Evolutionary conservation across 805 yeast genomes (phyloP).

Genomic region (Sugiyamaella americana): DNA sequence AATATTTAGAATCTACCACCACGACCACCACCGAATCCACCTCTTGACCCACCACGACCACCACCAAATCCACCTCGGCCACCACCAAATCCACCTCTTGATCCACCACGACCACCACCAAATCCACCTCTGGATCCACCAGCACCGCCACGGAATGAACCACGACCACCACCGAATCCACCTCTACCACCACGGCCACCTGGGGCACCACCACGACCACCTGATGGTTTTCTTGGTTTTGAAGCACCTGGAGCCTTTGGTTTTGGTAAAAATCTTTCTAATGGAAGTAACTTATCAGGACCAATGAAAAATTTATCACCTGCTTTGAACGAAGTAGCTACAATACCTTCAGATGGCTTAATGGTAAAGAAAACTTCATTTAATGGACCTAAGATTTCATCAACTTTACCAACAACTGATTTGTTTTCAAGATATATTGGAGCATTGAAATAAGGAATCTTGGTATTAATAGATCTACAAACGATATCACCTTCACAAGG

Average conservation of each 20-base stretch:
- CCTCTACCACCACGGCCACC: slow-evolving; percentile 41
- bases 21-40: slow-evolving; percentile 34
- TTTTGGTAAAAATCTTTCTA: slow-evolving; percentile 95
- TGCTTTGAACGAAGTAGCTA: slow-evolving; percentile 83
- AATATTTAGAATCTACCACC: slow-evolving; percentile 14
- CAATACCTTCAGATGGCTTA: slow-evolving; percentile 94
- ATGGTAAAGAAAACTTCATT: slow-evolving; percentile 97
- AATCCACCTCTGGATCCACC: slow-evolving; percentile 21
- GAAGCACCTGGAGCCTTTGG: slow-evolving; percentile 81
- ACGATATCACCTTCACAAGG: slow-evolving; percentile 96
- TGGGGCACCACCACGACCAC: slow-evolving; percentile 42
- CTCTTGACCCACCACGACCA: slow-evolving; percentile 23
- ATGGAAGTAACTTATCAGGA: slow-evolving; percentile 89
- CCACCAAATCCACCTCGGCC: slow-evolving; percentile 27
- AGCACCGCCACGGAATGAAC: slow-evolving; percentile 28
- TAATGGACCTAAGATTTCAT: slow-evolving; percentile 94
- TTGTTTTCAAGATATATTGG: slow-evolving; percentile 96
- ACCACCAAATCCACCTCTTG: slow-evolving; percentile 19
- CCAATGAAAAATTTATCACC: slow-evolving; percentile 97
- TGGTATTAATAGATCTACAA: slow-evolving; percentile 88
- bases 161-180: slow-evolving; percentile 38
- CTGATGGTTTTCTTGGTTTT: slow-evolving; percentile 56
- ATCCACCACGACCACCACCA: slow-evolving; percentile 22
- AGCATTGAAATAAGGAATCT: slow-evolving; percentile 97
- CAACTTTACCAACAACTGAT: slow-evolving; percentile 94